These are phyloP conservation scores for Saccharomycopsis javanensis DNA, from an alignment of 805 yeast species.

Conservation along the genomic window DNA sequence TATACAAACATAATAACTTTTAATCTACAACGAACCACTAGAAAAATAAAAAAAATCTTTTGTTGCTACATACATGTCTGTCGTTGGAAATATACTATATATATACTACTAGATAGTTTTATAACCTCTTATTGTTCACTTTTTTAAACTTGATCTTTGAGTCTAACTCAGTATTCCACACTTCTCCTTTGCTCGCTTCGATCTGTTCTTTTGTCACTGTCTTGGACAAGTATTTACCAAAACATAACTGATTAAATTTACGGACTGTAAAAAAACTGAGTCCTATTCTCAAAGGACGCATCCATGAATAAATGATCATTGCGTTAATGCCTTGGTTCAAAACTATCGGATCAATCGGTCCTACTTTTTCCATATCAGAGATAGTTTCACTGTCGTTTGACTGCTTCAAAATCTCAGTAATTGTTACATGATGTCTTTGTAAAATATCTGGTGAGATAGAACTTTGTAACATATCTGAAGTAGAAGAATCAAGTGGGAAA, in stretches of 20 bases:
- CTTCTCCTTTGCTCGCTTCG: neutral
- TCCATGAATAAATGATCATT: neutral
- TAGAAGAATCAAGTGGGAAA: neutral
- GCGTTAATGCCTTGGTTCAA: neutral
- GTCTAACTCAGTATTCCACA: neutral
- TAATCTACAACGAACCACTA: neutral
- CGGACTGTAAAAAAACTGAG: neutral
- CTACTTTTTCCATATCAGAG: neutral
- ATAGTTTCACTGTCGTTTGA: neutral
- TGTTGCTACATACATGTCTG: neutral
- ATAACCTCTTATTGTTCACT: neutral
- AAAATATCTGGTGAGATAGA: neutral
- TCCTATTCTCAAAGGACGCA: neutral
- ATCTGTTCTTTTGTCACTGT: neutral
- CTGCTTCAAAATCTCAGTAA: neutral
- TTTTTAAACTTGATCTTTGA: neutral
- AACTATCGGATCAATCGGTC: neutral
- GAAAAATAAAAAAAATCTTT: neutral
- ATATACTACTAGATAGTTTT: neutral
- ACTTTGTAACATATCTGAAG: neutral
- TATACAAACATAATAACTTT: neutral
- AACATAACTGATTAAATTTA: neutral
- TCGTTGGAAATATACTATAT: neutral
- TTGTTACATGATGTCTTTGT: neutral
- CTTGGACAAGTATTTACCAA: neutral